Evolutionary conservation across 2,329 filamentous ascomycete genomes (phyloP), one percentile per base, ranked within the genome.

Genomic region (Chrysosporium keratinophilum): DNA sequence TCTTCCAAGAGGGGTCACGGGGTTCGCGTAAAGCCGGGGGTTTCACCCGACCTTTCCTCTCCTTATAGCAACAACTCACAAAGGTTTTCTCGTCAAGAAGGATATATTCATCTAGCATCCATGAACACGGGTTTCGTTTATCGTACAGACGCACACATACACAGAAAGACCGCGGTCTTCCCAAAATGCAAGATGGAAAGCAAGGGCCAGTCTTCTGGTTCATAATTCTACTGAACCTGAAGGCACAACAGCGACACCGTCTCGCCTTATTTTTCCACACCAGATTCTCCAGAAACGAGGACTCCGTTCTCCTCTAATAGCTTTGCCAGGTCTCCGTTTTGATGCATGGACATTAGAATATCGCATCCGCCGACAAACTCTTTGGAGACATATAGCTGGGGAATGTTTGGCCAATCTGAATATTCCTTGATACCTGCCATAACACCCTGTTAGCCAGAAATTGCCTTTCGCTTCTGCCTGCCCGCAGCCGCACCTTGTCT

Each of bases 321-420:
- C 77, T 94, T 94, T 7, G 89, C 88, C 64, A 98, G 74, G 62
- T 94, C 89, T 28, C 93, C 93, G 66, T 88, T 94, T 73, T 96
- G 87, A 74, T 97, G 91, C 93, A 98, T 97, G 1, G 85, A 86
- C 69, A 97, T 85, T 63, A 98, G 71, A 60, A 98, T 98, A 71
- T 98, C 93, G 69, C 90, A 96, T n/a, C 93, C 93, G 53, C 93
- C 93, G 45, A 98, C 78, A 68, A 98, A 98, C 69, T 98, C 91
- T 74, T 91, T 91, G 59, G 94, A 82, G 50, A 98, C 78, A 72
- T 97, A 98, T 15, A 98, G 78, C 71, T 98, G 93, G 5, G 93
- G 93, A 68, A 98, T 97, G 17, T 93, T 98, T 12, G 93, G 93
- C 93, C 93, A 98, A 68, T 97, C 93, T 1, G 90, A 95, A 77